Conservation (phyloP, 1,284 basidiomycete genomes). For the Ceratobasidium papillatum region DNA sequence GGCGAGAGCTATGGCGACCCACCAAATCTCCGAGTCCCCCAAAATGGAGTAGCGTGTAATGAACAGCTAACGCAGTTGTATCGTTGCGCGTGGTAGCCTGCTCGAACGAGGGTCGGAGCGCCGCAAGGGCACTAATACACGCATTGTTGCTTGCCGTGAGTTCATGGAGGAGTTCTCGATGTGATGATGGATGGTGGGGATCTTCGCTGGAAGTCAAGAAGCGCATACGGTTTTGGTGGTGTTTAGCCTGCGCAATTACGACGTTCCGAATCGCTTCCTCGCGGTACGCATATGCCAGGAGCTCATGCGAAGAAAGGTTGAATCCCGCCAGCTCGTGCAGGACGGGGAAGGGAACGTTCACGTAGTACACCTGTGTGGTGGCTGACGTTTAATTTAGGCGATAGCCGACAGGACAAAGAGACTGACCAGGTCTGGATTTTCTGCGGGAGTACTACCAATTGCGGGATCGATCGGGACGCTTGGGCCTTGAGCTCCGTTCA, state of each 20-base stretch:
- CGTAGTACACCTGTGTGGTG: constrained; percentile 19
- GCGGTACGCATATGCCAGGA: constrained; percentile 15
- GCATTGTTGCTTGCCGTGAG: constrained; percentile 29
- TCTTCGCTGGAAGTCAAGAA: constrained; percentile 35
- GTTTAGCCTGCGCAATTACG: constrained; percentile 19
- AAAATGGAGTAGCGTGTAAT: constrained; percentile 30
- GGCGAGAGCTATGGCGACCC: constrained; percentile 23
- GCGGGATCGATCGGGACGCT: neutral
- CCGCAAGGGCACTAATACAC: constrained; percentile 8
- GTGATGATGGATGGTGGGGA: constrained; percentile 28
- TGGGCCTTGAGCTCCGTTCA: neutral
- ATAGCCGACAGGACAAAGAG: neutral
- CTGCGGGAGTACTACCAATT: neutral
- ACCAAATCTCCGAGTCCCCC: constrained; percentile 33
- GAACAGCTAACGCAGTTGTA: constrained; percentile 7
- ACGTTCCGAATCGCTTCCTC: constrained; percentile 18
- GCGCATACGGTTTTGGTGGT: constrained; percentile 37
- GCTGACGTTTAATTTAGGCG: neutral
- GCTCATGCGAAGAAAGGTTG: constrained; percentile 28
- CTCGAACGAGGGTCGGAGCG: constrained; percentile 21
- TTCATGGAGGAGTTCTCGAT: constrained; percentile 20
- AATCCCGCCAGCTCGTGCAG: constrained; percentile 32
- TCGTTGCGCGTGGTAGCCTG: constrained; percentile 7
- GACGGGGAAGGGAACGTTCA: constrained; percentile 21
- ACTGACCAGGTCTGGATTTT: constrained; percentile 29